Evolutionary conservation across 495 filamentous ascomycete species (phyloP).

Genomic region (Xylaria telfairii): DNA sequence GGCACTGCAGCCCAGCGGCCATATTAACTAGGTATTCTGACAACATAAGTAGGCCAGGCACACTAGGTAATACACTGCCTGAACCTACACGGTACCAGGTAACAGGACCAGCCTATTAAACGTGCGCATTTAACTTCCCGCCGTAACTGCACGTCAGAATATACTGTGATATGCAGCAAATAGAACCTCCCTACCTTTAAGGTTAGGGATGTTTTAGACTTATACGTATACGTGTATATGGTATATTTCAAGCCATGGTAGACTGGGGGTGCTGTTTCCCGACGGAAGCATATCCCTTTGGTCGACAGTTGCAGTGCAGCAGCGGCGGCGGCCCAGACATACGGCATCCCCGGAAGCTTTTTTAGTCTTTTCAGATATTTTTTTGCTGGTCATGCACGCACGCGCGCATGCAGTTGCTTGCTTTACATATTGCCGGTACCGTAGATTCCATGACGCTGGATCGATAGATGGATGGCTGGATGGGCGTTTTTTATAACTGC

Average conservation of each 20-base stretch:
- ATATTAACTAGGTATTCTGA: background rate
- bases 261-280: background rate
- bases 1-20: background rate
- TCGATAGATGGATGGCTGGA: background rate
- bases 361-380: too few relatives aligned
- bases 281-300: constrained; percentile 18
- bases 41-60: background rate
- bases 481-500: too few relatives aligned
- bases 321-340: background rate
- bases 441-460: background rate
- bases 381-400: background rate
- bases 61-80: too few relatives aligned
- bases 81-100: background rate
- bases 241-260: background rate
- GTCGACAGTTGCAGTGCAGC: constrained; percentile 8
- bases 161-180: background rate
- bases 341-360: constrained; percentile 14
- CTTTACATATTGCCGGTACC: background rate
- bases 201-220: background rate
- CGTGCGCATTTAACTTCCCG: background rate
- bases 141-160: constrained; percentile 11
- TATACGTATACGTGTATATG: background rate
- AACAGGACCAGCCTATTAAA: background rate
- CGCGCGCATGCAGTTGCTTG: background rate
- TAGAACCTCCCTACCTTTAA: background rate